Base-by-base conservation (phyloP, 139 green algal genomes). In the Ulvella scutata region DNA sequence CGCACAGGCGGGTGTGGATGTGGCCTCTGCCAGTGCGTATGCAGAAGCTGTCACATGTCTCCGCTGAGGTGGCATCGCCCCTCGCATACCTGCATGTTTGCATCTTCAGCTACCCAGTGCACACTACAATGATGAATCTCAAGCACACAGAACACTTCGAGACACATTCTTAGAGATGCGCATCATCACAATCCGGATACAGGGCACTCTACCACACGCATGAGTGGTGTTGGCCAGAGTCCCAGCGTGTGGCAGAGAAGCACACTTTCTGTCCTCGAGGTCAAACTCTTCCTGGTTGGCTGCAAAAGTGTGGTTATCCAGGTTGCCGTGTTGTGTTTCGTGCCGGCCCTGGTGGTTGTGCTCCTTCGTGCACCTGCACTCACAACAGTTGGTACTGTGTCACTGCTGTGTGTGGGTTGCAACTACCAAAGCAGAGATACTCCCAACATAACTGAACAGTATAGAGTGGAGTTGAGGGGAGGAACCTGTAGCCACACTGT, bases 21-120 rank as follows among this genome's bases (percentile, higher is more conserved):
- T 67, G 51, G 51, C 51, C 51, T 0, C 51, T n/a, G 51, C 51
- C 51, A 26, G n/a, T 36, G 51, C 33, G 31, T n/a, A 26, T 67
- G 51, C 51, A 67, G 51, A 67, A 67, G 20, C 51, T 67, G 51
- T 67, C 51, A 26, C 51, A 67, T 26, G 51, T 67, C 51, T 67
- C 51, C 10, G 51, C 51, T 7, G 13, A 7, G 9, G 51, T 26
- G n/a, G 51, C 31, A 26, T 67, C 51, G 7, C 51, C 51, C 7
- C 31, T 26, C 13, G 51, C 51, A 26, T 67, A 67, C 51, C 51
- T 67, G 17, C 51, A 26, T n/a, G n/a, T n/a, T n/a, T n/a, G n/a
- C n/a, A n/a, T n/a, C n/a, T n/a, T n/a, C n/a, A n/a, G n/a, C n/a
- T n/a, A n/a, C n/a, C n/a, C n/a, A n/a, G n/a, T n/a, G n/a, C n/a